Conservation (phyloP, 257 asterid genomes). For the Haberlea rhodopensis region DNA sequence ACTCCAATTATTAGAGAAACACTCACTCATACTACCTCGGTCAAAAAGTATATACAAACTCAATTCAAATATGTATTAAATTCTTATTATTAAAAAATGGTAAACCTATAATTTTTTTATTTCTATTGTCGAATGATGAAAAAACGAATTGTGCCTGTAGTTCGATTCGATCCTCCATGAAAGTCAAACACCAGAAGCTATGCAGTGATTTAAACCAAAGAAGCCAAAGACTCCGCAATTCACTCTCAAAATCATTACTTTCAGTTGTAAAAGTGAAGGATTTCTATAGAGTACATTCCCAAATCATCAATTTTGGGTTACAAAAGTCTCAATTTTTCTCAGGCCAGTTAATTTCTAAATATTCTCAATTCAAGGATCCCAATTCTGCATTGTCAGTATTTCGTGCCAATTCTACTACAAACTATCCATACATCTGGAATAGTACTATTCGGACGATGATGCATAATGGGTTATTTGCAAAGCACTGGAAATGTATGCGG, state of each 20-base stretch:
- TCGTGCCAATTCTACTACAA: constrained; percentile 24
- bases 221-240: constrained; percentile 28
- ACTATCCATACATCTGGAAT: constrained; percentile 56
- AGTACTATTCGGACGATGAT: constrained; percentile 72
- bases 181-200: not conserved
- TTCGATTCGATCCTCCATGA: constrained; percentile 27
- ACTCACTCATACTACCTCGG: too few species aligned
- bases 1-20: too few species aligned
- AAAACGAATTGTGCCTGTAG: too few species aligned
- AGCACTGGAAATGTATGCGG: constrained; percentile 56
- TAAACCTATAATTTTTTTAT: too few species aligned
- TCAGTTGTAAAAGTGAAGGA: constrained; percentile 34
- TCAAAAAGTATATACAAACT: too few species aligned
- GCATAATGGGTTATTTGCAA: constrained; percentile 44
- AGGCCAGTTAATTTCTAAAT: constrained; percentile 63
- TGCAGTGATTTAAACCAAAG: not conserved
- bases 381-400: constrained; percentile 46
- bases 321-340: constrained; percentile 45
- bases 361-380: constrained; percentile 64
- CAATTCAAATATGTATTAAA: too few species aligned
- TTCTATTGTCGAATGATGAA: too few species aligned
- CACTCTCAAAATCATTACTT: constrained; percentile 51
- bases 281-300: constrained; percentile 53
- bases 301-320: constrained; percentile 48
- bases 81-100: too few species aligned